A percentile compares a stretch with the other conserved stretches of the same genome.
Evolutionary conservation across 2,329 filamentous ascomycete species (phyloP).

Genomic region (Hymenoscyphus albidus): DNA sequence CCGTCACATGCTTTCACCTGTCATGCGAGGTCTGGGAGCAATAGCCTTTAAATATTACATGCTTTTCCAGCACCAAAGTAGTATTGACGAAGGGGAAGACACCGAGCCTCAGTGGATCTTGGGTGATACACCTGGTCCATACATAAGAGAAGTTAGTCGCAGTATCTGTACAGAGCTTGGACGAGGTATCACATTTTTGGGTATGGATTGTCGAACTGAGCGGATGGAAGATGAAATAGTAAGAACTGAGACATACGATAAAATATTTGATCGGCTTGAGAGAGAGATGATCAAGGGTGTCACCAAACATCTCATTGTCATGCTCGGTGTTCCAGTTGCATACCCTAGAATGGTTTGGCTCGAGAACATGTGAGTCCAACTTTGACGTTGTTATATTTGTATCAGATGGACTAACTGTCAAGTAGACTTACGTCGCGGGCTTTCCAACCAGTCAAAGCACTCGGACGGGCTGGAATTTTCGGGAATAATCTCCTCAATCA

Average conservation of each 20-base stretch:
- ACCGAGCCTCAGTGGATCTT: slow-evolving; percentile 91
- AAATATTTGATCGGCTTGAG: slow-evolving; percentile 81
- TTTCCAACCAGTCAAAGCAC: slow-evolving; percentile 68
- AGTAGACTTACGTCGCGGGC: slow-evolving; percentile 8
- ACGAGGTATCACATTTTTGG: slow-evolving; percentile 73
- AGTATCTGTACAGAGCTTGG: slow-evolving; percentile 85
- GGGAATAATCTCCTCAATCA: slow-evolving; percentile 76
- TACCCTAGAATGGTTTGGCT: slow-evolving; percentile 74
- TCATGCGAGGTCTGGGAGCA: slow-evolving; percentile 84
- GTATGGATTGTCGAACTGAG: slow-evolving; percentile 88
- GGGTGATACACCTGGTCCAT: slow-evolving; percentile 76
- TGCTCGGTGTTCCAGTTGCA: slow-evolving; percentile 79
- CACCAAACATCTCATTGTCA: slow-evolving; percentile 83
- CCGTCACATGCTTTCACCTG: slow-evolving; percentile 83
- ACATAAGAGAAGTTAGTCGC: slow-evolving; percentile 81
- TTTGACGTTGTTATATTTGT: neutral
- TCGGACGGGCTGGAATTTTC: slow-evolving; percentile 77
- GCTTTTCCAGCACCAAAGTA: slow-evolving; percentile 94
- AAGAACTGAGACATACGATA: slow-evolving; percentile 75
- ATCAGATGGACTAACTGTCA: neutral
- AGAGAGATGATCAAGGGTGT: slow-evolving; percentile 77
- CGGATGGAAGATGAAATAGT: slow-evolving; percentile 79
- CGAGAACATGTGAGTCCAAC: slow-evolving; percentile 58
- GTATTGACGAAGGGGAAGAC: slow-evolving; percentile 72
- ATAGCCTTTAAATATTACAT: slow-evolving; percentile 98